Evolutionary conservation across 768 basidiomycete genomes (phyloP).

Genomic region (Holtermannia corniformis): DNA sequence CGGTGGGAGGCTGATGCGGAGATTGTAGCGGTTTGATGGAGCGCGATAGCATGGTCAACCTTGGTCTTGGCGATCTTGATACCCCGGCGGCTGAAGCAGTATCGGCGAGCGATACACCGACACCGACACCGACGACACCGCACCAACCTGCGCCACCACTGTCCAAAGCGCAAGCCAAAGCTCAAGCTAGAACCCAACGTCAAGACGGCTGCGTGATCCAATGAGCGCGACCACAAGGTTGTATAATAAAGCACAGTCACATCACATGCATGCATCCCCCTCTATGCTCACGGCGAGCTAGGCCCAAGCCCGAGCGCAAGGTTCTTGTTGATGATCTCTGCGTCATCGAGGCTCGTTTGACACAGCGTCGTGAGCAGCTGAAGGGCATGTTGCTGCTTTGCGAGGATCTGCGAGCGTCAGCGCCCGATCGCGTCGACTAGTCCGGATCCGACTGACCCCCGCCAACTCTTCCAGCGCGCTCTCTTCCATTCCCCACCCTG

Average conservation of each 20-base stretch:
- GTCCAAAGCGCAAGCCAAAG: no score
- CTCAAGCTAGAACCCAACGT: background rate
- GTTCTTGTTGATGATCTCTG: background rate
- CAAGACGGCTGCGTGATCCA: no score
- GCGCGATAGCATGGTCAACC: constrained; percentile 73
- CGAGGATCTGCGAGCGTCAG: constrained; percentile 13
- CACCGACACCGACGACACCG: background rate
- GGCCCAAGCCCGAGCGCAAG: background rate
- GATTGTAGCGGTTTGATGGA: constrained; percentile 71
- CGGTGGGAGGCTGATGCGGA: background rate
- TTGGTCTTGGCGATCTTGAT: constrained; percentile 58
- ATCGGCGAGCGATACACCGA: background rate
- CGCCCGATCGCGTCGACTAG: background rate
- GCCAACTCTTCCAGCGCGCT: constrained; percentile 23
- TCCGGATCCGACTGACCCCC: constrained; percentile 16
- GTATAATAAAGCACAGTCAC: background rate
- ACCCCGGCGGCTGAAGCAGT: constrained; percentile 5
- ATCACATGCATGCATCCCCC: background rate
- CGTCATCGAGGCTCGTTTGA: background rate
- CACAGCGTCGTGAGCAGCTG: constrained; percentile 24
- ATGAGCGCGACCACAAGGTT: background rate
- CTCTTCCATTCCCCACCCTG: constrained; percentile 23
- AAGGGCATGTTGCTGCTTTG: constrained; percentile 29
- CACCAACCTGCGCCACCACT: no score
- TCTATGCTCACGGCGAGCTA: background rate